These are phyloP conservation scores for Didymella pinodella DNA, from an alignment of 2,329 filamentous ascomycete genomes.

Conservation along the genomic window DNA sequence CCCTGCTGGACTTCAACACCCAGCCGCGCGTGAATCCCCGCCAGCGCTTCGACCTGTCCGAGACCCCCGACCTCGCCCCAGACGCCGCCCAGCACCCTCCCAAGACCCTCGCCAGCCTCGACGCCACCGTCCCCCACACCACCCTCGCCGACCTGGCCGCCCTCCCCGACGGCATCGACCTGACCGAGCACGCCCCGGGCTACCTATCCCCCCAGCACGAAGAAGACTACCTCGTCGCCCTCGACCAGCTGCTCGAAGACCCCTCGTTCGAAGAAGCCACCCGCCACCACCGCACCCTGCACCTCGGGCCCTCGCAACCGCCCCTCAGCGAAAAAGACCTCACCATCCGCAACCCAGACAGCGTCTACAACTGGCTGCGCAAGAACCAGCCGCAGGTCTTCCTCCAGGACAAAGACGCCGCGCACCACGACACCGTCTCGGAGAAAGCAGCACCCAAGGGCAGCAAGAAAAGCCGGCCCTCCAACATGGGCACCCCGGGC, in stretches of 20 bases:
- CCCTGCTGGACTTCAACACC: conserved; percentile 89
- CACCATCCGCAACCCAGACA: conserved; percentile 80
- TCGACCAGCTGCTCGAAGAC: conserved; percentile 63
- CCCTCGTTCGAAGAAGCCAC: conserved; percentile 62
- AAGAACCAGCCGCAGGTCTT: conserved; percentile 85
- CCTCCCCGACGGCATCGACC: conserved; percentile 53
- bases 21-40: conserved; percentile 77
- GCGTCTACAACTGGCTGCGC: conserved; percentile 94
- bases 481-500: conserved; percentile 45
- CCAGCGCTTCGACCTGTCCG: conserved; percentile 74
- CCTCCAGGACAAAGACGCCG: conserved; percentile 71
- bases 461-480: conserved; percentile 45
- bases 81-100: conserved; percentile 28
- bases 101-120: conserved; percentile 50
- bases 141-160: conserved; percentile 43
- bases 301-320: conserved; percentile 51
- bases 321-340: conserved; percentile 59
- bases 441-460: conserved; percentile 43
- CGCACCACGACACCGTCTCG: conserved; percentile 49
- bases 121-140: conserved; percentile 53
- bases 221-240: conserved; percentile 74
- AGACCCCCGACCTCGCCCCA: conserved; percentile 10
- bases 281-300: conserved; percentile 51
- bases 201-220: conserved; percentile 76
- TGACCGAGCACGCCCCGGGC: conserved; percentile 65